Evolutionary conservation across 306 rosid genomes (phyloP), one percentile per base, ranked within the genome.

Genomic region (Pyrus pyrifolia): DNA sequence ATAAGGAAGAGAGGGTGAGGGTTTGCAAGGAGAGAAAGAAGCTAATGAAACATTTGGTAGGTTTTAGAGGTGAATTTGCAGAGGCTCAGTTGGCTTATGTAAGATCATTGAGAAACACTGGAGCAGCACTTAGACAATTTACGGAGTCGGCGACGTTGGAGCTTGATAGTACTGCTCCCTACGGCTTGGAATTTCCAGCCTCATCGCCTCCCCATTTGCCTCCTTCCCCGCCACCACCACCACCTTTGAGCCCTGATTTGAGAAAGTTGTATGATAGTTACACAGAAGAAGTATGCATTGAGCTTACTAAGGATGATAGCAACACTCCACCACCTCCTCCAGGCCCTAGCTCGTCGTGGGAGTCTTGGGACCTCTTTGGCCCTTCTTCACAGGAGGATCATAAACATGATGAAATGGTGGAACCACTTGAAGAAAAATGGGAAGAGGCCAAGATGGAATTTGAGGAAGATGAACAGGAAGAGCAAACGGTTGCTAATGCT

Each of bases 51-150:
- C 92, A 87, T 76, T 82, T 95, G 71, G 83, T 91, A 53, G 72
- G 78, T 68, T 71, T 81, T 55, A 90, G 98, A 86, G 87, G 88
- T 73, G 88, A 87, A 61, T 92, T 92, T 86, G 92, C 91, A 40
- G 98, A 89, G 82, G 81, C 99, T 29, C 84, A 84, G 8, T 70
- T 91, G 69, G 93, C 80, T 67, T 95, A 95, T 81, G 83, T 95
- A 76, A 89, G 33, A 83, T 87, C 93, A 23, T 73, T 95, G 83
- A 95, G 81, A 82, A 89, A 91, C 74, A 89, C 91, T 11, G 99
- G 99, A 44, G 86, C 81, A 3, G 88, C 99, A 25, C 98, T 95
- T 58, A 76, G 96, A 76, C 99, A 95, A 70, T 89, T 95, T 80
- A 91, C 97, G 0, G 99, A 95, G 45, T 89, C 98, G 0, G 99